Conservation (phyloP, 2,329 filamentous ascomycete species). For the Epicoccum nigrum region DNA sequence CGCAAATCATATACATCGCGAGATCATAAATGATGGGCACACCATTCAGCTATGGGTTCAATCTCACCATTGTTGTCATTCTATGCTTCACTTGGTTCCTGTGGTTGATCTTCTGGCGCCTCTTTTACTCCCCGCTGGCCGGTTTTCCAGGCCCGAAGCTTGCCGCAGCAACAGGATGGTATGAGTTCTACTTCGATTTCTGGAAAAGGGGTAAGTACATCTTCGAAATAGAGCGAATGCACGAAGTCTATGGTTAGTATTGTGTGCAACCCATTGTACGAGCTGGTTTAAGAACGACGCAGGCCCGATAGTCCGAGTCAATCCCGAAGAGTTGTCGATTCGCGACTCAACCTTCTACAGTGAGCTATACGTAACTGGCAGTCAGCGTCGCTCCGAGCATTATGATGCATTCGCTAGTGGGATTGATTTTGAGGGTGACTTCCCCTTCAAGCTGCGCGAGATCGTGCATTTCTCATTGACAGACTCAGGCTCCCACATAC, state of each 20-base stretch:
- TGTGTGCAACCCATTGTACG: background rate
- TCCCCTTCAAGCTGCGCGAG: background rate
- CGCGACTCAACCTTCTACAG: background rate
- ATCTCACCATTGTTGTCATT: background rate
- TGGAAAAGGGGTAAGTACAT: background rate
- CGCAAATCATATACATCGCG: no score
- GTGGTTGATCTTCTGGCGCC: background rate
- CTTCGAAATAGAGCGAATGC: background rate
- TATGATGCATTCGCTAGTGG: background rate
- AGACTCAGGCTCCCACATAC: background rate
- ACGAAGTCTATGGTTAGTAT: background rate
- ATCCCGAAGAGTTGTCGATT: background rate
- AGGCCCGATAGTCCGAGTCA: background rate
- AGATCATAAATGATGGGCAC: background rate
- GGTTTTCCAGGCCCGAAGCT: conserved; percentile 1
- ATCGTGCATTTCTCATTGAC: background rate
- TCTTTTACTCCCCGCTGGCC: background rate
- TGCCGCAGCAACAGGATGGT: conserved; percentile 1
- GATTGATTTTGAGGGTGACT: background rate
- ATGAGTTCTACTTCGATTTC: background rate
- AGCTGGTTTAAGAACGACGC: no score
- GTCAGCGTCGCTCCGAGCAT: background rate
- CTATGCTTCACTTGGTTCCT: background rate
- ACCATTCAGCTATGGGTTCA: background rate
- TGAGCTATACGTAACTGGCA: background rate